These are phyloP conservation scores for Penicillium janthinellum DNA, from an alignment of 2,329 filamentous ascomycete genomes.

Conservation along the genomic window DNA sequence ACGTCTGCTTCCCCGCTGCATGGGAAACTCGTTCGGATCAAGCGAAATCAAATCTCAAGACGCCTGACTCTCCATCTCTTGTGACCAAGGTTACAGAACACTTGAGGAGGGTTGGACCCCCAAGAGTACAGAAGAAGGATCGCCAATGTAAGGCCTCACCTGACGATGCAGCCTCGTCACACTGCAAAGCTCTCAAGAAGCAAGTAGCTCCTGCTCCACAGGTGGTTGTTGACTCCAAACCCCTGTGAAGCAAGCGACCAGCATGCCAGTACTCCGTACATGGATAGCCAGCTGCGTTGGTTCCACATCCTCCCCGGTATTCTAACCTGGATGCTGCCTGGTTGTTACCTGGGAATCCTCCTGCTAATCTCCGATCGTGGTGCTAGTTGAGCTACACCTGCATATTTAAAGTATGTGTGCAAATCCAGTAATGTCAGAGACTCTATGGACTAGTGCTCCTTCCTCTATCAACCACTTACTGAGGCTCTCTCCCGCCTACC, in stretches of 20 bases:
- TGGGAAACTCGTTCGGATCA: neutral
- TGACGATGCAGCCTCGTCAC: constrained; percentile 18
- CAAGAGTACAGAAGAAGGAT: neutral
- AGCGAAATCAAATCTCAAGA: neutral
- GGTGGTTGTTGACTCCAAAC: too few relatives aligned
- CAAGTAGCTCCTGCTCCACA: neutral
- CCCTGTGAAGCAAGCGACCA: neutral
- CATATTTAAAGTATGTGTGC: neutral
- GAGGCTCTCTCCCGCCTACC: constrained; percentile 1
- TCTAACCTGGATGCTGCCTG: neutral
- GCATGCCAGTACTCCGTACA: neutral
- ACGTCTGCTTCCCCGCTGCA: too few relatives aligned
- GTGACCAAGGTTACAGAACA: neutral
- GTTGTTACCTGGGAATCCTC: neutral
- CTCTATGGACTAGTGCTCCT: neutral
- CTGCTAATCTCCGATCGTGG: constrained; percentile 6
- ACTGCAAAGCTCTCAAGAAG: constrained; percentile 1
- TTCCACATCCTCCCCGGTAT: neutral
- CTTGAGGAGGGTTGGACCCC: neutral
- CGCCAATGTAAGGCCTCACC: constrained; percentile 9
- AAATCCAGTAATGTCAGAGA: neutral
- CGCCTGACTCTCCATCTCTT: neutral
- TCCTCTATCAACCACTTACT: neutral
- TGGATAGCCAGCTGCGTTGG: neutral
- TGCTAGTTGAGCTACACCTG: neutral